Base-by-base conservation (phyloP, 164 flowering plant genomes). In the Cinnamomum micranthum region DNA sequence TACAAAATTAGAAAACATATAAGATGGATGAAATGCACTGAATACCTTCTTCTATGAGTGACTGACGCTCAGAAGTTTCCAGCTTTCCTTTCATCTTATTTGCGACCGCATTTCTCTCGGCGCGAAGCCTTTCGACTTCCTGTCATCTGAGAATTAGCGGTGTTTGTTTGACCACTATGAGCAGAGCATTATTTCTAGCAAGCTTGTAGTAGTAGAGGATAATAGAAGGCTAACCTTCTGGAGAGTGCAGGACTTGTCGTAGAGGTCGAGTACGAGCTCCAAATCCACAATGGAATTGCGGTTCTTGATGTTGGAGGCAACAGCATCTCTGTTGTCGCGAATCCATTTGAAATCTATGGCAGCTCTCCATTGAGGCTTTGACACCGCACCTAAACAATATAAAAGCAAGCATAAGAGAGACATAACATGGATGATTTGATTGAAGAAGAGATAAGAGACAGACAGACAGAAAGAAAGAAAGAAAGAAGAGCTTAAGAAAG, bases 81-180 rank as follows among this genome's bases (percentile, higher is more conserved):
- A 93, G 70, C 80, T 93, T 93, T 59, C 89, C 97, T 81, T 93
- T 95, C 99, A 95, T 95, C 87, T 88, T 95, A 75, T 87, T 91
- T 50, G 98, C 99, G 68, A 95, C 94, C 12, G 59, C 81, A 88
- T 95, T 95, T 80, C 98, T 90, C 78, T 93, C 96, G 65, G 86
- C 93, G 22, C 97, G 97, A 76, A 92, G 83, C 81, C 86, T 83
- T 80, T 95, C 97, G 76, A 92, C 99, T 90, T 95, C 98, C 99
- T 95, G 97, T 85, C 84, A 86, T 88, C 93, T 92, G 90, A 82
- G 74, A 85, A 83, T 93, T 90, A 93, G 93, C 83, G 84, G 78
- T 28, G 50, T 19, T 33, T 11, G 65, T 55, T 24, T 17, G 41
- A 27, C 41, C 28, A 15, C 28, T 66, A 23, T 25, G 28, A 64